Percentiles rank a stretch among this genome's conserved stretches.
Evolutionary conservation across 2,329 filamentous ascomycete genomes (phyloP).

Genomic region (Alternaria angustiovoidea): DNA sequence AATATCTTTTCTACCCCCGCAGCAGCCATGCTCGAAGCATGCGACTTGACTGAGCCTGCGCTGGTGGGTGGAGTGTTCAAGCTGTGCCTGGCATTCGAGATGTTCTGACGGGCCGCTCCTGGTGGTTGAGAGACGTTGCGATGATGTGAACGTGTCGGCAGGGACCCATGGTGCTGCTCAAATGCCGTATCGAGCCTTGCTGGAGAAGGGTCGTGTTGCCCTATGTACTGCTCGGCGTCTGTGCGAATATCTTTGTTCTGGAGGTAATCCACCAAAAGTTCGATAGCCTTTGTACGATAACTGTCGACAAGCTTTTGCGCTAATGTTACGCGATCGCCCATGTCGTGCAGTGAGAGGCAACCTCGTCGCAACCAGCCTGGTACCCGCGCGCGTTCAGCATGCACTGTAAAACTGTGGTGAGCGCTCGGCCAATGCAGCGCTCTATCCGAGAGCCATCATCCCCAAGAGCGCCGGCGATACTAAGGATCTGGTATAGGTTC

Average conservation of each 20-base stretch:
- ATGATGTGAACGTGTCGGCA: not conserved
- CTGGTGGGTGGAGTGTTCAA: not conserved
- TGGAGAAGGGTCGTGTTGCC: not conserved
- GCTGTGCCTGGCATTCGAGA: not conserved
- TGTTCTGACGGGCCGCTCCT: not conserved
- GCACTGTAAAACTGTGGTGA: not conserved
- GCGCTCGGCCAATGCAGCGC: not conserved
- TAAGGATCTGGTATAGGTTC: rapidly evolving
- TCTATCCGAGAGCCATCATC: not conserved
- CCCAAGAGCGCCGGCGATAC: not conserved
- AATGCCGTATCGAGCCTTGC: not conserved
- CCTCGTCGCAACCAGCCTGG: not conserved
- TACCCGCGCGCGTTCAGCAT: not conserved
- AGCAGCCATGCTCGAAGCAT: not conserved
- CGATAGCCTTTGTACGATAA: not conserved
- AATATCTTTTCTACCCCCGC: not conserved
- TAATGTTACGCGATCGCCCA: not conserved
- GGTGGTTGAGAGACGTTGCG: not conserved
- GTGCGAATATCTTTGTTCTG: not conserved
- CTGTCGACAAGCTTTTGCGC: not conserved
- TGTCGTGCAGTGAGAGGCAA: not conserved
- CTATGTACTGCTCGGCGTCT: not conserved
- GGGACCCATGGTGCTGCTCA: not conserved
- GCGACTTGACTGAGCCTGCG: not conserved
- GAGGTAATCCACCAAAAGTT: not conserved